Evolutionary conservation across 2,329 filamentous ascomycete genomes (phyloP).

Genomic region (Penicillium sp.): DNA sequence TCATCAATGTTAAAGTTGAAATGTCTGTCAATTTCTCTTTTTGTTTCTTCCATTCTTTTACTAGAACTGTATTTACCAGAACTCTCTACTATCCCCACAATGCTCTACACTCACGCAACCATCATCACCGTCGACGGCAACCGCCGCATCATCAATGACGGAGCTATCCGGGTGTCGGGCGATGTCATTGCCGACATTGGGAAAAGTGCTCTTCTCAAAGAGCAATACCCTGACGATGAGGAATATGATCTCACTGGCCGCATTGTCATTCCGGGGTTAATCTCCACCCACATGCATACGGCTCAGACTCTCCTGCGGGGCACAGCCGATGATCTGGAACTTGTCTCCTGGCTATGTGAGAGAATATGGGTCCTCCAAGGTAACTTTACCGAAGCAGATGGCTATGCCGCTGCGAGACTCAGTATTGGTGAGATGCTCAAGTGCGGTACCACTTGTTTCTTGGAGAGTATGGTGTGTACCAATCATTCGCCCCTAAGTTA

Average conservation of each 20-base stretch:
- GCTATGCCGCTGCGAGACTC: constrained; percentile 50
- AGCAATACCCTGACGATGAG: constrained; percentile 32
- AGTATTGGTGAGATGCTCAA: constrained; percentile 55
- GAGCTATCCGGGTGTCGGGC: constrained; percentile 45
- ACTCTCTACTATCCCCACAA: constrained; percentile 11
- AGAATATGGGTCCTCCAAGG: constrained; percentile 52
- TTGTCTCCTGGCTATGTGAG: constrained; percentile 55
- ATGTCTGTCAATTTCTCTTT: not conserved
- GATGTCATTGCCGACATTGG: constrained; percentile 47
- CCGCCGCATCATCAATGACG: constrained; percentile 50
- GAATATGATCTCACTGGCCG: constrained; percentile 41
- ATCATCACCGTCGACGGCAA: constrained; percentile 53
- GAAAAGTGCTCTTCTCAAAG: constrained; percentile 37
- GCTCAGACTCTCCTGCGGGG: constrained; percentile 51
- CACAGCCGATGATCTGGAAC: constrained; percentile 51
- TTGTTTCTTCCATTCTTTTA: no score
- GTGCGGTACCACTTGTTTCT: constrained; percentile 53
- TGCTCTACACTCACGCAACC: constrained; percentile 52
- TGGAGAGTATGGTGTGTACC: constrained; percentile 52
- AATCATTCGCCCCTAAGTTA: not conserved
- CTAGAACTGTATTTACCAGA: not conserved
- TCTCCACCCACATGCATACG: constrained; percentile 54
- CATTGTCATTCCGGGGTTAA: constrained; percentile 52
- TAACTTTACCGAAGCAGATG: constrained; percentile 49
- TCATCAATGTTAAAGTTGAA: not conserved